Conservation (phyloP, 2,329 filamentous ascomycete genomes). For the Fusarium tjaetaba region DNA sequence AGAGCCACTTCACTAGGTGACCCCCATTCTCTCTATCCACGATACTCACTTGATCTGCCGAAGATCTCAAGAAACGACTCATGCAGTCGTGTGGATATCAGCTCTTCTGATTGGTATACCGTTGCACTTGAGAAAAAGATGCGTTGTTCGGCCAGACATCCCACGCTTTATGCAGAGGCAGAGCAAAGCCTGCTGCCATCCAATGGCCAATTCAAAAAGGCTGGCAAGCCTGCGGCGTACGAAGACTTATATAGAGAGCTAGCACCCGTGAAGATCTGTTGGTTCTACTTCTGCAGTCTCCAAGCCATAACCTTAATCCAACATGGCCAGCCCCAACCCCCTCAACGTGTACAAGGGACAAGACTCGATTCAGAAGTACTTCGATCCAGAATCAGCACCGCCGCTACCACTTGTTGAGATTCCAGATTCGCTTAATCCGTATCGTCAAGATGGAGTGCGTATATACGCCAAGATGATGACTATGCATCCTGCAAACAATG, state of each 20-base stretch:
- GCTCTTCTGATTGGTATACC: constrained; percentile 4
- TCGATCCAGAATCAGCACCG: constrained; percentile 66
- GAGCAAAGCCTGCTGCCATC: constrained; percentile 2
- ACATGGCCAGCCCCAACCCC: constrained; percentile 41
- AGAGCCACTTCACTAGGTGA: neutral
- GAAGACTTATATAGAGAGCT: neutral
- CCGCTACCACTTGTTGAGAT: constrained; percentile 71
- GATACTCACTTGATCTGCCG: neutral
- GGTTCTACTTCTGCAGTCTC: too few relatives aligned
- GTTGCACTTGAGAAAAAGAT: neutral
- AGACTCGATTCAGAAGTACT: constrained; percentile 66
- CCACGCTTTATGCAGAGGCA: neutral
- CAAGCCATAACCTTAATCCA: constrained; percentile 3
- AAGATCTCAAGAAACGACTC: neutral
- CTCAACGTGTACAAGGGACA: constrained; percentile 68
- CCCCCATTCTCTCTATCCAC: neutral
- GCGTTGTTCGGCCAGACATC: constrained; percentile 6
- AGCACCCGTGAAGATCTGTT: neutral
- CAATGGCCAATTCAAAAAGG: neutral
- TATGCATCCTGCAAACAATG: constrained; percentile 71
- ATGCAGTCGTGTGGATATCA: neutral
- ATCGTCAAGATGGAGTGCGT: constrained; percentile 64
- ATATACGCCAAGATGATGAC: constrained; percentile 76
- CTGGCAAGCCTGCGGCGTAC: neutral
- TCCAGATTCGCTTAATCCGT: constrained; percentile 66